phyloP scores from a whole-genome alignment of 1,284 basidiomycete species.

The Ceratobasidium sp. region DNA sequence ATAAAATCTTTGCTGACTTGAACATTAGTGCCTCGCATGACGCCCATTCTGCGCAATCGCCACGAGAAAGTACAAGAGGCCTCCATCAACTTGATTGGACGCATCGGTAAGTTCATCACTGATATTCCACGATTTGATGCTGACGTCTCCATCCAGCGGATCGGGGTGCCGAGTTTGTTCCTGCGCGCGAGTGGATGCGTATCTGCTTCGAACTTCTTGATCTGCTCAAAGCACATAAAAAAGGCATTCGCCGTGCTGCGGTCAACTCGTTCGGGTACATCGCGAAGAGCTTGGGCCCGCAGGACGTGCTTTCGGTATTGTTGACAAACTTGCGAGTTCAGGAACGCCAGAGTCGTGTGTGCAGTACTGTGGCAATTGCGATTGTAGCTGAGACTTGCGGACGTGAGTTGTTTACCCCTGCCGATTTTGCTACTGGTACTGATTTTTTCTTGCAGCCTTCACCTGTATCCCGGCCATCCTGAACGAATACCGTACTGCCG shows the following conservation, averaged over 20 bases:
- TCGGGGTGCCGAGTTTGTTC: conserved; percentile 98
- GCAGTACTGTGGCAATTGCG: conserved; percentile 98
- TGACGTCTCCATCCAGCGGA: conserved; percentile 70
- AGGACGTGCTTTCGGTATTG: conserved; percentile 96
- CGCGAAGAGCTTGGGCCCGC: conserved; percentile 98
- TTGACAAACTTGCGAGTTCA: conserved; percentile 97
- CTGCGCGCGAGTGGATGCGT: conserved; percentile 99
- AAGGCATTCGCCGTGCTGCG: conserved; percentile 96
- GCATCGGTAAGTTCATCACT: conserved; percentile 73
- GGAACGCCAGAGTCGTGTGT: conserved; percentile 98
- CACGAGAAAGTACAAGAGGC: conserved; percentile 99
- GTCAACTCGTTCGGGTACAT: conserved; percentile 99
- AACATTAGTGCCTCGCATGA: conserved; percentile 93
- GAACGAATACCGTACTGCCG: conserved; percentile 98
- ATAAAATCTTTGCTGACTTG: conserved; percentile 42
- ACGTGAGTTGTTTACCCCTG: conserved; percentile 62
- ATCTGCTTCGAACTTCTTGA: conserved; percentile 99
- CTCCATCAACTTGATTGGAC: conserved; percentile 98
- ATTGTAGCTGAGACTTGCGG: conserved; percentile 98
- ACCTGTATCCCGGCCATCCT: conserved; percentile 99
- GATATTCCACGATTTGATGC: background rate
- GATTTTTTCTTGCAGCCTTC: conserved; percentile 71
- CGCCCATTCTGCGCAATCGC: conserved; percentile 96
- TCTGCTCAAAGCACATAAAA: conserved; percentile 98
- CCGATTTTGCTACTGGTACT: conserved; percentile 24